Conservation (phyloP, 352 stramenopile genomes). For the Globisporangium uncinulatum region DNA sequence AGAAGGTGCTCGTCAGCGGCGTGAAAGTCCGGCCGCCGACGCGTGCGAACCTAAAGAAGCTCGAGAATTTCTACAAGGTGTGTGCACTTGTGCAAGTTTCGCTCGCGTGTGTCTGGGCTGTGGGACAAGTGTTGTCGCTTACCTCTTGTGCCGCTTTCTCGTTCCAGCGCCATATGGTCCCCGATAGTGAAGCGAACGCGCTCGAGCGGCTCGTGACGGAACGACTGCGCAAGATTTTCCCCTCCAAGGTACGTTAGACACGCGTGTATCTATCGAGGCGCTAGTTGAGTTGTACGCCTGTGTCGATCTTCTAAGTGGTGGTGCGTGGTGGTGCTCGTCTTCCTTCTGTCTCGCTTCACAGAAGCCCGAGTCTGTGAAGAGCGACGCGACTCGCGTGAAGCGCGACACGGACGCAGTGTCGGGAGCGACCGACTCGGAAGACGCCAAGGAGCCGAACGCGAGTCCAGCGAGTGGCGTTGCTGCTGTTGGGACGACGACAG, state of each 20-base stretch:
- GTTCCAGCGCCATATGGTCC: conserved; percentile 24
- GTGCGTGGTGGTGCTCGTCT: background rate
- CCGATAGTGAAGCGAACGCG: conserved; percentile 13
- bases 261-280: background rate
- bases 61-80: conserved; percentile 68
- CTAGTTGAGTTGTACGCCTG: too few relatives aligned
- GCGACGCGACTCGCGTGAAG: conserved; percentile 6
- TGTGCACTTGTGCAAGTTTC: background rate
- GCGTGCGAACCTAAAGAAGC: conserved; percentile 46
- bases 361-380: conserved; percentile 7
- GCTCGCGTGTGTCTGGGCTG: background rate
- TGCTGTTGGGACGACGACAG: background rate
- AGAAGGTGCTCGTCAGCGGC: conserved; percentile 47
- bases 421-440: conserved; percentile 28
- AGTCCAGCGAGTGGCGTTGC: background rate
- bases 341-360: background rate
- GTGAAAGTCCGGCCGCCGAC: conserved; percentile 38
- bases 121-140: background rate
- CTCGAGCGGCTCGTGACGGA: conserved; percentile 38
- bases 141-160: background rate
- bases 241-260: conserved; percentile 26
- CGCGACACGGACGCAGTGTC: conserved; percentile 14
- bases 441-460: conserved; percentile 27
- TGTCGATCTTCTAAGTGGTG: too few relatives aligned
- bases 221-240: conserved; percentile 40